Base-by-base conservation (phyloP, 306 rosid species). In the Calophaca sinica region DNA sequence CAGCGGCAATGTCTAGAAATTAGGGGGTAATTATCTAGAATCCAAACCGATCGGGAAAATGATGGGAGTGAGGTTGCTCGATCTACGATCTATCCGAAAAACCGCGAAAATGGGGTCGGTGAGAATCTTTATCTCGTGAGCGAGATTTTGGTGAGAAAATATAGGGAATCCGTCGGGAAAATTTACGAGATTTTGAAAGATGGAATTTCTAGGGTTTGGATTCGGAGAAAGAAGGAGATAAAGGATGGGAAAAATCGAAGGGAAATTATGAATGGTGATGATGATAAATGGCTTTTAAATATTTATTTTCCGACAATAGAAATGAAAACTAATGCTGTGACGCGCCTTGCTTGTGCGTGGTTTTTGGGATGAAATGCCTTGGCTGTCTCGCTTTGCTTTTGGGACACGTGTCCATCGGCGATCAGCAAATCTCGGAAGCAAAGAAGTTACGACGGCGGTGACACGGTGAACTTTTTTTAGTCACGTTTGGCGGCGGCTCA, bases 121-220 rank as follows among this genome's bases (percentile, higher is more conserved):
- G 74, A 7, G 52, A 9, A 13, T 8, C 42, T 61, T 62, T 41
- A 61, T 70, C 13, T 54, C 31, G 68, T 68, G 76, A 32, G 82
- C 10, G 69, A 72, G 48, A 14, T 67, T n/a, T 74, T 39, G 80
- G 72, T 5, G 82, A 86, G 87, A 70, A 83, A 76, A 82, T 87
- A 80, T 87, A 80, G 93, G 84, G 79, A 49, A 82, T 73, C 36
- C 39, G 32, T 33, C 9, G 8, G 61, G 60, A 46, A 59, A 63
- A 73, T 63, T 68, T 59, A 28, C n/a, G 68, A 9, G 80, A 72
- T 82, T 81, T 57, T 64, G 55, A 42, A 71, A 79, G 63, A 57
- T 51, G 69, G 32, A 74, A 9, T 76, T 79, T 82, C 73, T 70
- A 67, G 81, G 85, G 86, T 73, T 74, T 77, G 72, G 77, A 63